These are phyloP conservation scores for Erigeron canadensis DNA, from an alignment of 129 eudicot species.

Conservation along the genomic window DNA sequence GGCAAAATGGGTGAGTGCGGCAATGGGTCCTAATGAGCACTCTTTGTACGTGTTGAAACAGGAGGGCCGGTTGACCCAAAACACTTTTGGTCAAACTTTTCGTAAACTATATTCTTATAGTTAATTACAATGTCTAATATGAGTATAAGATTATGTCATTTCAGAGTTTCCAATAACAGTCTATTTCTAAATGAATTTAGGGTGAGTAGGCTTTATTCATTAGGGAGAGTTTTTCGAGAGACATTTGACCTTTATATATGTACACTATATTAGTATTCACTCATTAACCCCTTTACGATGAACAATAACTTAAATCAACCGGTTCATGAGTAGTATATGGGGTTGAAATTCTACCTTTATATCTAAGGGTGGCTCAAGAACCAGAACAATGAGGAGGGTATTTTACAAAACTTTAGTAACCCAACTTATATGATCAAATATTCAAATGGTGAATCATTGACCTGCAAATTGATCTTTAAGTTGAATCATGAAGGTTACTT, in stretches of 20 bases:
- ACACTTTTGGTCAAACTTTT: not conserved
- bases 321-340: too few relatives aligned
- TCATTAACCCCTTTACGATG: not conserved
- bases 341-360: too few relatives aligned
- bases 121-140: not conserved
- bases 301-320: too few relatives aligned
- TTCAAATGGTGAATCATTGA: not conserved
- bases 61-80: not conserved
- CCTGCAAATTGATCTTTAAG: not conserved
- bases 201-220: not conserved
- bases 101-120: not conserved
- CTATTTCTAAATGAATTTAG: not conserved
- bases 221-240: not conserved
- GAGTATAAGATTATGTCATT: not conserved
- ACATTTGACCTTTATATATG: not conserved
- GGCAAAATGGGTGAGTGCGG: not conserved
- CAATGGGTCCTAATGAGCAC: not conserved
- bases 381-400: too few relatives aligned
- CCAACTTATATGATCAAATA: too few relatives aligned
- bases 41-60: not conserved
- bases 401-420: too few relatives aligned
- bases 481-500: not conserved
- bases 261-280: not conserved
- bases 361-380: too few relatives aligned
- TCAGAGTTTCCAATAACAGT: not conserved